phyloP scores from a whole-genome alignment of 2,329 filamentous ascomycete genomes.

The Pezicula carpinea region DNA sequence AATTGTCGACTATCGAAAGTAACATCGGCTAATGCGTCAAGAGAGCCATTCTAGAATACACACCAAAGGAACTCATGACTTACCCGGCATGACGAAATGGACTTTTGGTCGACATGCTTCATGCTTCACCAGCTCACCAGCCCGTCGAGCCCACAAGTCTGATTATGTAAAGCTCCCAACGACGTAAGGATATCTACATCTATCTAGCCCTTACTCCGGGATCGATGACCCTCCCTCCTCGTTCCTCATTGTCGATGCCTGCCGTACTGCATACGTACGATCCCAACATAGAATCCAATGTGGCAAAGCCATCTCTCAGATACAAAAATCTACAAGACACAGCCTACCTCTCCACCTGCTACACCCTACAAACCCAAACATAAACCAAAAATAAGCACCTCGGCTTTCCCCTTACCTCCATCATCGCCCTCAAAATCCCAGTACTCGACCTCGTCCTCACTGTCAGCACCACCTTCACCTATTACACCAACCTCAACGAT shows the following conservation, averaged over 20 bases:
- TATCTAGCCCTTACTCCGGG: neutral
- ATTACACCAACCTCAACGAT: neutral
- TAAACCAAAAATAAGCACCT: neutral
- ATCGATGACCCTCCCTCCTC: neutral
- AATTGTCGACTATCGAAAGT: too few relatives aligned
- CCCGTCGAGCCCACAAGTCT: neutral
- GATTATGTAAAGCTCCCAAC: conserved; percentile 9
- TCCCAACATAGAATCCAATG: neutral
- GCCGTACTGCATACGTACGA: neutral
- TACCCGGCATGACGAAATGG: too few relatives aligned
- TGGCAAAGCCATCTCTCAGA: neutral
- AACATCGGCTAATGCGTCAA: too few relatives aligned
- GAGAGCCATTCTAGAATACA: too few relatives aligned
- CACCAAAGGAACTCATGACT: too few relatives aligned
- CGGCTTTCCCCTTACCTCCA: neutral
- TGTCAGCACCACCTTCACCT: neutral
- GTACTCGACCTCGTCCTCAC: too few relatives aligned
- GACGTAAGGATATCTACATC: neutral
- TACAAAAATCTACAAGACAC: neutral
- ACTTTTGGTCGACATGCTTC: too few relatives aligned
- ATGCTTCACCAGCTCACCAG: neutral
- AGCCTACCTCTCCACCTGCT: neutral
- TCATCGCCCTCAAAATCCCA: too few relatives aligned
- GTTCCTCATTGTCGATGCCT: neutral
- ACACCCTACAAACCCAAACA: neutral